phyloP scores from a whole-genome alignment of 257 asterid species.

The Ocimum tenuiflorum region DNA sequence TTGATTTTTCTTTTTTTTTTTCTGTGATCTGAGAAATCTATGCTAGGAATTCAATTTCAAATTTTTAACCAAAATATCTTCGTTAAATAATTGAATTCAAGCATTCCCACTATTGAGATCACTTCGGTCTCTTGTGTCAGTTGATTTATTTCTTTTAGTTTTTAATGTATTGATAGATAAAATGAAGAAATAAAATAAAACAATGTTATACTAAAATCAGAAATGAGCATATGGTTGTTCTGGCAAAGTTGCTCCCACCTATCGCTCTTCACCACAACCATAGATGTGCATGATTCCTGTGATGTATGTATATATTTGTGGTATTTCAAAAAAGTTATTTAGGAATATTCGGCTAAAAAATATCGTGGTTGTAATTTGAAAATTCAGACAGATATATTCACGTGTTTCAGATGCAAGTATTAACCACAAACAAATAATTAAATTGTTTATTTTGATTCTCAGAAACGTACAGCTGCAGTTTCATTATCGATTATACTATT shows the following conservation, averaged over 20 bases:
- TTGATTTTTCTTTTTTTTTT: no score
- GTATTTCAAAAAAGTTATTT: not conserved
- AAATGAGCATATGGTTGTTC: slow-evolving; percentile 4
- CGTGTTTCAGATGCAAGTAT: slow-evolving; percentile 2
- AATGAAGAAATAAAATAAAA: no score
- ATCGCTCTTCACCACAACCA: not conserved
- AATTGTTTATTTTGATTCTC: not conserved
- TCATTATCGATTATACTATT: not conserved
- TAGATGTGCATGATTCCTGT: not conserved
- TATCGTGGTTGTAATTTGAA: not conserved
- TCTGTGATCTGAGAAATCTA: not conserved
- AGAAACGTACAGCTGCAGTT: no score
- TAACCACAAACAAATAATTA: not conserved
- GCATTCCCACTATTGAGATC: not conserved
- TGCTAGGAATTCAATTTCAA: not conserved
- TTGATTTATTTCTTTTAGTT: not conserved
- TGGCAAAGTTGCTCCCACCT: not conserved
- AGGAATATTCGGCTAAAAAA: not conserved
- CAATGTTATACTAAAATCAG: no score
- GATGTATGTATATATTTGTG: not conserved
- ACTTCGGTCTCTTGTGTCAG: not conserved
- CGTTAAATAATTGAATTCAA: not conserved
- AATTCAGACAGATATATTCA: not conserved
- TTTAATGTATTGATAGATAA: no score
- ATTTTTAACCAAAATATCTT: no score